Conservation (phyloP, 2,329 filamentous ascomycete species). For the Cryoendolithus antarcticus region DNA sequence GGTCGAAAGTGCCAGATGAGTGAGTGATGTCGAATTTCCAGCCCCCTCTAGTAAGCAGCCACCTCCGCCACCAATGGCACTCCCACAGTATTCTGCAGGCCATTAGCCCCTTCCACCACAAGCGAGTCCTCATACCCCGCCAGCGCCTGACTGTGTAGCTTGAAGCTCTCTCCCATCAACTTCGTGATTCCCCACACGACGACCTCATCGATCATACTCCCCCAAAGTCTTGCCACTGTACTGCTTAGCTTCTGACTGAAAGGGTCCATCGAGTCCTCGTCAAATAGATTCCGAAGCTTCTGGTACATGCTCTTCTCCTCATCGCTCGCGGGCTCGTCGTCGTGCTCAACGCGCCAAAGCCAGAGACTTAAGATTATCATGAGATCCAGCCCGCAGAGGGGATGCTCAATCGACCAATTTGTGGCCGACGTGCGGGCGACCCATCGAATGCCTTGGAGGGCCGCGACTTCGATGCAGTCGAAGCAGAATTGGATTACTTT, state of each 20-base stretch:
- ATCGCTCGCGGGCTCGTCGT: constrained; percentile 78
- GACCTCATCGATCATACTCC: constrained; percentile 94
- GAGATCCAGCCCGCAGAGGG: constrained; percentile 87
- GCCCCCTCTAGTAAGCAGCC: no score
- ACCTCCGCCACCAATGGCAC: no score
- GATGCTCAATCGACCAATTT: constrained; percentile 98
- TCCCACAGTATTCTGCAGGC: no score
- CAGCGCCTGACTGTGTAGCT: constrained; percentile 87
- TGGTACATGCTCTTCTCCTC: constrained; percentile 85
- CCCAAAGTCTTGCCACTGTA: constrained; percentile 91
- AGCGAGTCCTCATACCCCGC: constrained; percentile 83
- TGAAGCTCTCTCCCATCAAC: constrained; percentile 96
- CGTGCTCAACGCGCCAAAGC: constrained; percentile 98
- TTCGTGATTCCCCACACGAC: constrained; percentile 97
- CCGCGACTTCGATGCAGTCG: constrained; percentile 92
- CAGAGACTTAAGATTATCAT: constrained; percentile 97
- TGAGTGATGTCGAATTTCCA: no score
- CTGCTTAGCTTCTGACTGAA: constrained; percentile 80
- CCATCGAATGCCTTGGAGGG: constrained; percentile 89
- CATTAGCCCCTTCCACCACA: constrained; percentile 24
- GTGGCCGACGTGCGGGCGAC: constrained; percentile 94
- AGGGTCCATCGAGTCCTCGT: constrained; percentile 75
- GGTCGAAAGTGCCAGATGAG: no score
- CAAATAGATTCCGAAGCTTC: constrained; percentile 80
- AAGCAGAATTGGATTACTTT: constrained; percentile 97